phyloP scores from a whole-genome alignment of 202 grass and related monocot species.

The Musa balbisiana region DNA sequence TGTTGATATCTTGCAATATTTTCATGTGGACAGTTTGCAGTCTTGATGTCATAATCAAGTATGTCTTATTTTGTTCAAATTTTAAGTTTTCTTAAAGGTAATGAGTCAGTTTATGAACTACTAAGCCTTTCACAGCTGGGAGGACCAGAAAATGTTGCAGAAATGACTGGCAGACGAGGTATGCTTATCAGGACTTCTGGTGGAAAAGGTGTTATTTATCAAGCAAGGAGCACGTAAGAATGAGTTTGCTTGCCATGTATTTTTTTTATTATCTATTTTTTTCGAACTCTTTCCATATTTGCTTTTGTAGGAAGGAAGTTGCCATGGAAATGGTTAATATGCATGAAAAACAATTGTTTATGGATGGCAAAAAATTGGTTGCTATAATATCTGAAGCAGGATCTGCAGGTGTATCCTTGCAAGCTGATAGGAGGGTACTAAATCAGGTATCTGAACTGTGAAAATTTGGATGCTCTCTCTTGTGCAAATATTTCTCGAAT shows the following conservation, averaged over 20 bases:
- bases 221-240: constrained; percentile 80
- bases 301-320: constrained; percentile 75
- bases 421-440: constrained; percentile 83
- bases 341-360: constrained; percentile 96
- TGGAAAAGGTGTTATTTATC: constrained; percentile 94
- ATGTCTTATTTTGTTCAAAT: background rate
- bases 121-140: constrained; percentile 39
- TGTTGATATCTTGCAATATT: background rate
- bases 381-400: constrained; percentile 99
- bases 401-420: constrained; percentile 93
- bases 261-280: constrained; percentile 9
- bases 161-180: constrained; percentile 91
- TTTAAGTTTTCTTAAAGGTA: background rate
- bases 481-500: background rate
- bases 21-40: background rate
- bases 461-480: background rate
- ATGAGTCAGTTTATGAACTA: background rate
- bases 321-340: constrained; percentile 99
- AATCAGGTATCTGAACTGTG: constrained; percentile 55
- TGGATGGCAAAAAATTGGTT: constrained; percentile 83
- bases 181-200: constrained; percentile 82
- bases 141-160: constrained; percentile 90
- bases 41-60: too few species aligned
- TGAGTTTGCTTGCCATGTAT: constrained; percentile 28
- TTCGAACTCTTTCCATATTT: background rate